Evolutionary conservation across 805 yeast genomes (phyloP).

Genomic region (Saccharomyces paradoxus): DNA sequence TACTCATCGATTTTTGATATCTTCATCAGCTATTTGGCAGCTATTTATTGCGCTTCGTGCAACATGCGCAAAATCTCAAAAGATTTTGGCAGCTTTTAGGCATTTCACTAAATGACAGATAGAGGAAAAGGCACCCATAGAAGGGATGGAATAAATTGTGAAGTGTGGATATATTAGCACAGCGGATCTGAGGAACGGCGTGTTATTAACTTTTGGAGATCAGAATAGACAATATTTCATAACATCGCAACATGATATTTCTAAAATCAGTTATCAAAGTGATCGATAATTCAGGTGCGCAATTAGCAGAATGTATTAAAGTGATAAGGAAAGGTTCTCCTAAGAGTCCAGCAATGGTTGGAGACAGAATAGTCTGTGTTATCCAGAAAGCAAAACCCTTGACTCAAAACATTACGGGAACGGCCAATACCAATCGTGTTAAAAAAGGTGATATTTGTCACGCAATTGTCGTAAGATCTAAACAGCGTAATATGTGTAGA

Average conservation of each 20-base stretch:
- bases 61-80: background rate
- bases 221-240: background rate
- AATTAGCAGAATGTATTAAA: conserved; percentile 90
- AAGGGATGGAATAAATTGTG: background rate
- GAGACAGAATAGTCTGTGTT: conserved; percentile 90
- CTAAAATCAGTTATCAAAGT: conserved; percentile 82
- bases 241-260: conserved; percentile 57
- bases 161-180: background rate
- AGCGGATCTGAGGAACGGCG: background rate
- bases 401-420: conserved; percentile 62
- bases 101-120: background rate
- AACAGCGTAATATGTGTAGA: conserved; percentile 60
- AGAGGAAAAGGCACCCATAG: background rate
- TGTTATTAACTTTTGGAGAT: background rate
- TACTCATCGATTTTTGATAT: background rate
- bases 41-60: background rate
- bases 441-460: conserved; percentile 93
- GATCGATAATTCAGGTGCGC: conserved; percentile 93
- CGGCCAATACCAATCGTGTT: conserved; percentile 67
- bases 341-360: conserved; percentile 70
- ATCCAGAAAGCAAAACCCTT: conserved; percentile 84
- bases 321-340: conserved; percentile 81
- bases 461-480: conserved; percentile 91
- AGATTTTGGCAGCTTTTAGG: background rate
- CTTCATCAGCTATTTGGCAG: background rate